A percentile compares a stretch with the other conserved stretches of the same genome.
Conservation (phyloP, 352 stramenopile genomes). For the Pythium aristosporum region DNA sequence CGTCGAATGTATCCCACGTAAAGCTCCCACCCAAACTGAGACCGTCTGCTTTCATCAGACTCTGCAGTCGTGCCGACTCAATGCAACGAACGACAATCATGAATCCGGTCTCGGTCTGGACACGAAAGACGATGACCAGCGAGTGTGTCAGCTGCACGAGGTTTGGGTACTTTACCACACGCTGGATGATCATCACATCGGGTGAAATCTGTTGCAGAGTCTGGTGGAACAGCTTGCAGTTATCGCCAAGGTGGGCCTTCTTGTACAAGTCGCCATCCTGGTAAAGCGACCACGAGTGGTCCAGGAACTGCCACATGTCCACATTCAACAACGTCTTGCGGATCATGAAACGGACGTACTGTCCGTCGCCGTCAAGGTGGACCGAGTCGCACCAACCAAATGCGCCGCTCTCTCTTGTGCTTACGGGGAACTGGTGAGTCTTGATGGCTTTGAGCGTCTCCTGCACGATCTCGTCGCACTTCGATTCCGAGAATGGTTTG, state of each 20-base stretch:
- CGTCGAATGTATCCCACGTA: too few relatives aligned
- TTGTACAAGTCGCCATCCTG: neutral
- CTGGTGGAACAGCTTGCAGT: constrained; percentile 10
- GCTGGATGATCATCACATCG: constrained; percentile 16
- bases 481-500: neutral
- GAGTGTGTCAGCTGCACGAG: constrained; percentile 13
- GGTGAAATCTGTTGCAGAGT: constrained; percentile 13
- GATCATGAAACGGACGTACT: neutral
- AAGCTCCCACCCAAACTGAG: too few relatives aligned
- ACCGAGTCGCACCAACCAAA: constrained; percentile 1
- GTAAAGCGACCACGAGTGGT: constrained; percentile 9
- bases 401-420: neutral
- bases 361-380: neutral
- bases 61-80: neutral
- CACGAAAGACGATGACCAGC: constrained; percentile 14
- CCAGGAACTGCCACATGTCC: neutral
- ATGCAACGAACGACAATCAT: constrained; percentile 1
- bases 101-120: constrained; percentile 10
- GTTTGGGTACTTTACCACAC: constrained; percentile 11
- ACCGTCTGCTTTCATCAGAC: neutral
- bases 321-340: neutral
- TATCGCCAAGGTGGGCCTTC: neutral
- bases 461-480: neutral
- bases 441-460: neutral
- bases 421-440: neutral